These are phyloP conservation scores for Colletotrichum horii DNA, from an alignment of 2,329 filamentous ascomycete species.

Conservation along the genomic window DNA sequence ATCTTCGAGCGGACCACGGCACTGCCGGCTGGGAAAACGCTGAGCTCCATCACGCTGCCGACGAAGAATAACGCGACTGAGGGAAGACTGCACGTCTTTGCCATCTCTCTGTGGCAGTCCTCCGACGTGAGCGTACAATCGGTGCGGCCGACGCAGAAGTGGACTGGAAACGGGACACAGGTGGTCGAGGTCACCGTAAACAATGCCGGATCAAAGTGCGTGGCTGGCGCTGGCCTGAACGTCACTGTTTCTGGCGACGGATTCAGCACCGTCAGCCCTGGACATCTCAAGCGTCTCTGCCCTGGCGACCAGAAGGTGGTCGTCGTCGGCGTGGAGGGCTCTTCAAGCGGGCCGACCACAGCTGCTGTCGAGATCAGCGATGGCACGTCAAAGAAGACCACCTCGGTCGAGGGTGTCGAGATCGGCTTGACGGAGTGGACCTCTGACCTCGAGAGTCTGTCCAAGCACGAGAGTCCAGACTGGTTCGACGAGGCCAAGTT, in stretches of 20 bases:
- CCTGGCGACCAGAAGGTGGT: constrained; percentile 48
- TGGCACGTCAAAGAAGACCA: constrained; percentile 13
- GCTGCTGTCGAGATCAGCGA: constrained; percentile 25
- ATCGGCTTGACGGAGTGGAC: constrained; percentile 42
- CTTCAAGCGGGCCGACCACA: constrained; percentile 25
- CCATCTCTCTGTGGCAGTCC: constrained; percentile 38
- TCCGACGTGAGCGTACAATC: constrained; percentile 37
- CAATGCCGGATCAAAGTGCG: constrained; percentile 40
- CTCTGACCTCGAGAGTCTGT: constrained; percentile 37
- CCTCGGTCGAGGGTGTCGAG: constrained; percentile 24
- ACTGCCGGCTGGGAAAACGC: constrained; percentile 39
- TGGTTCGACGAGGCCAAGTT: constrained; percentile 63
- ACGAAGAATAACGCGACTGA: constrained; percentile 37
- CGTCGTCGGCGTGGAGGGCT: constrained; percentile 38
- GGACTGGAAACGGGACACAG: constrained; percentile 38
- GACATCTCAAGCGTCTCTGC: constrained; percentile 42
- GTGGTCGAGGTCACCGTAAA: constrained; percentile 45
- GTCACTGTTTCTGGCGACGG: constrained; percentile 35
- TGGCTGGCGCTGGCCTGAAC: constrained; percentile 30
- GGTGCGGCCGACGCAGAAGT: constrained; percentile 48
- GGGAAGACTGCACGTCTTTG: constrained; percentile 47
- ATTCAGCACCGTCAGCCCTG: constrained; percentile 48
- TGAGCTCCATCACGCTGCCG: constrained; percentile 45
- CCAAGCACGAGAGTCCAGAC: constrained; percentile 46
- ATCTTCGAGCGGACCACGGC: constrained; percentile 49